phyloP scores from a whole-genome alignment of 1,139 yeast genomes.

The Magnusiomyces clavatus region DNA sequence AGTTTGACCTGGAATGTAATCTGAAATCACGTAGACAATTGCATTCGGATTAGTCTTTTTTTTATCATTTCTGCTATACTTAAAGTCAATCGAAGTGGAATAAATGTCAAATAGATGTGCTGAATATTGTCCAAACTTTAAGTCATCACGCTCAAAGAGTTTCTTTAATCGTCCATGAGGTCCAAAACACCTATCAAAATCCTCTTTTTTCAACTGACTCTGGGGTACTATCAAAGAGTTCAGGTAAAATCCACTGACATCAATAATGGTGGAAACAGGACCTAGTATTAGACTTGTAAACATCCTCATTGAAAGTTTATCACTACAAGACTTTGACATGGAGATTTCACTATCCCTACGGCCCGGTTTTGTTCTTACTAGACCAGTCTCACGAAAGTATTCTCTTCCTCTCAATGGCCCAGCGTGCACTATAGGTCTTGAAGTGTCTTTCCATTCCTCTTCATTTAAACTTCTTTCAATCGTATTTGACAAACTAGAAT shows the following conservation, averaged over 20 bases:
- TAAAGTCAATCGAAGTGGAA: constrained; percentile 7
- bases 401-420: constrained; percentile 57
- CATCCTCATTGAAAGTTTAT: constrained; percentile 64
- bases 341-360: constrained; percentile 65
- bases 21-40: constrained; percentile 17
- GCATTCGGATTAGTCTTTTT: constrained; percentile 22
- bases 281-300: constrained; percentile 51
- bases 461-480: constrained; percentile 14
- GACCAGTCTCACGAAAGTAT: constrained; percentile 48
- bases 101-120: constrained; percentile 8
- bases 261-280: constrained; percentile 36
- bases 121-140: background rate
- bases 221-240: constrained; percentile 48
- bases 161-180: constrained; percentile 13
- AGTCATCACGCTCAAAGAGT: background rate
- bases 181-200: constrained; percentile 40
- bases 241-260: constrained; percentile 39
- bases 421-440: constrained; percentile 17
- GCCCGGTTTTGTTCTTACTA: constrained; percentile 88
- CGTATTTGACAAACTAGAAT: constrained; percentile 54
- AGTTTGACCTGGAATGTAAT: background rate
- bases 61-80: background rate
- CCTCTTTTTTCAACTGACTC: constrained; percentile 28
- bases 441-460: constrained; percentile 23
- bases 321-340: constrained; percentile 79